Evolutionary conservation across 768 basidiomycete genomes (phyloP), one percentile per base, ranked within the genome.

Genomic region (Psilocybe azurescens): DNA sequence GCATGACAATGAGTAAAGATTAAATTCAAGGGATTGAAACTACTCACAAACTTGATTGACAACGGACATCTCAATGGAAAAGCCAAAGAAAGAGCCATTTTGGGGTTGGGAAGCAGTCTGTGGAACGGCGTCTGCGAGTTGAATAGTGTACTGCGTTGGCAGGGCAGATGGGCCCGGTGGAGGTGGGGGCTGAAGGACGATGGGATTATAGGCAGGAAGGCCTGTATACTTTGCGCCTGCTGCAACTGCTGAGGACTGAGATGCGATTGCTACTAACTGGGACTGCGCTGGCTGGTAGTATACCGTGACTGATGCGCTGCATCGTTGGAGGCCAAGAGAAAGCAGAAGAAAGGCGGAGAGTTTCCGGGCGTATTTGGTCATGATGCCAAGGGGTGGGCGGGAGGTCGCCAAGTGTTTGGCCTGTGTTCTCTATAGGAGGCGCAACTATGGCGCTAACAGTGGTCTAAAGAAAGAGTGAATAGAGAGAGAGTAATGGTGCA

Each of bases 51-150:
- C 79, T 77, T 86, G 84, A 56, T 83, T 84, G 7, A 86, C 80
- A 6, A 92, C 86, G 38, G 89, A 90, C 78, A 91, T 81, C 72
- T 93, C 91, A 49, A 93, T 82, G 3, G 88, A 90, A 70, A 92
- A 91, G 1, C 89, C 90, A 56, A 86, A 81, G 67, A 91, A 91
- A 29, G 58, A 48, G 11, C 66, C 64, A 30, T 59, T 61, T 6
- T 77, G 78, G 44, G 72, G 68, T 28, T 79, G 77, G 16, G 78
- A 79, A 1, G 76, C 65, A 11, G 74, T 76, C 2, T 65, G 60
- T 3, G 75, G 73, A 5, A 74, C 77, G 10, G 74, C 73, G 66
- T 73, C 72, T 39, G 77, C 71, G 33, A 89, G 72, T 60, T 81
- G 78, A 4, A 88, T 67, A 30, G 67, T 67, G 68, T 88, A 85